Evolutionary conservation across 2,329 filamentous ascomycete genomes (phyloP), one percentile per base, ranked within the genome.

Genomic region (Aphanocladium album): DNA sequence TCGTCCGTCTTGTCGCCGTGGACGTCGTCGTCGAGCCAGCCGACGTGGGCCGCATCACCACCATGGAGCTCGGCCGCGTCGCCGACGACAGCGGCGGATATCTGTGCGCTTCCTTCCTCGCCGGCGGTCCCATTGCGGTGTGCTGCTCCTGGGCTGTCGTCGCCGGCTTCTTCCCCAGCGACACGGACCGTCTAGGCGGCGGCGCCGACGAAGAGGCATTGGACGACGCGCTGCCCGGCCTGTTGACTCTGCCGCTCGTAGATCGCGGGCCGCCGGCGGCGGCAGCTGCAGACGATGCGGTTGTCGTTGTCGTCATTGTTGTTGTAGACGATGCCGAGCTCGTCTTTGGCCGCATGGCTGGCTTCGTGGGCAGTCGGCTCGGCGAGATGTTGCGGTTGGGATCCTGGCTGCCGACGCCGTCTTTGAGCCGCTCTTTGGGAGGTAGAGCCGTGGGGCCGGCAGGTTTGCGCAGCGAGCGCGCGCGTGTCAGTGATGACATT

Each of bases 341-440:
- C 39, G 66, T 66, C 8, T n/a, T n/a, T n/a, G 70, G 64, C 12
- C 73, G 72, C 47, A 70, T 21, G 12, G 56, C 23, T 2, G 78
- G 79, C 67, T 80, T 82, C 65, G 79, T 69, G 43, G 80, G 80
- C 35, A 83, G 72, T 43, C 80, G 76, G 67, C 77, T 83, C 2
- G 81, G 80, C 11, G 81, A 83, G 19, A 65, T 67, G 65, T 70
- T 77, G 60, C 76, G 73, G 25, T 14, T 43, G 27, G 68, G 60
- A 43, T 71, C 69, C 63, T 57, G 63, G 39, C 19, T 54, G 39
- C n/a, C 12, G 3, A 27, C 27, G 39, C 16, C n/a, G 27, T 12
- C 35, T 4, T 14, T 12, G 16, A 11, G 23, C 21, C 60, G 46
- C 62, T 57, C 23, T 54, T 50, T 25, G 50, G 54, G 51, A 23